phyloP scores from a whole-genome alignment of 2,329 filamentous ascomycete genomes.

The Mollisiaceae sp. region DNA sequence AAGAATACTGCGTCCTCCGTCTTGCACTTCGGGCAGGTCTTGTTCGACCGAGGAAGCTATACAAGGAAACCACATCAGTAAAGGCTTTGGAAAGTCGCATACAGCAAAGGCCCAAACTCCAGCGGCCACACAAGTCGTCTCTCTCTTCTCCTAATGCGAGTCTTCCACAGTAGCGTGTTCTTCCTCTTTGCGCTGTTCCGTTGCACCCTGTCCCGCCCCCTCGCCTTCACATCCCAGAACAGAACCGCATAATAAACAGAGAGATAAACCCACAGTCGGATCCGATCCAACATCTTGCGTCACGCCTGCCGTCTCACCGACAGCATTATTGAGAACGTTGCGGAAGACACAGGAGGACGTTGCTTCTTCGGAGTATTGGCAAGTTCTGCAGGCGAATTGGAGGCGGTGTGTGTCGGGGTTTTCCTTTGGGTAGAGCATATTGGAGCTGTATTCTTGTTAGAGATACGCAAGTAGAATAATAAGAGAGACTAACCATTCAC shows the following conservation, averaged over 20 bases:
- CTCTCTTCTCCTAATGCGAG: conserved; percentile 13
- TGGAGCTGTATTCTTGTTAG: conserved; percentile 65
- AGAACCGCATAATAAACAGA: conserved; percentile 54
- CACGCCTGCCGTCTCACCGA: conserved; percentile 94
- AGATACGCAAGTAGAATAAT: conserved; percentile 23
- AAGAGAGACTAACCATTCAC: conserved; percentile 73
- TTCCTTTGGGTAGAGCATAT: conserved; percentile 97
- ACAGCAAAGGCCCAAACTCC: background rate
- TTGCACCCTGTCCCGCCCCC: conserved; percentile 6
- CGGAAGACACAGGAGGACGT: conserved; percentile 92
- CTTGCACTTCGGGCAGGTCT: conserved; percentile 82
- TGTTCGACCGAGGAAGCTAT: conserved; percentile 90
- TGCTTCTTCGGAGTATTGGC: conserved; percentile 87
- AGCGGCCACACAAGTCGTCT: background rate
- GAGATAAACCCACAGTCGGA: conserved; percentile 86
- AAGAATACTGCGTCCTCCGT: conserved; percentile 96
- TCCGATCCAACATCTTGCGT: conserved; percentile 97
- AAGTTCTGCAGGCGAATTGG: conserved; percentile 95
- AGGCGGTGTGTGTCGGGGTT: conserved; percentile 82
- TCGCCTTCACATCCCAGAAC: conserved; percentile 48
- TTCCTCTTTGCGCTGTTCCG: conserved; percentile 12
- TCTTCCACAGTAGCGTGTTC: conserved; percentile 19
- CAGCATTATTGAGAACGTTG: conserved; percentile 88
- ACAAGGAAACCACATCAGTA: conserved; percentile 49
- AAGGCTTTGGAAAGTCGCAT: conserved; percentile 25